Evolutionary conservation across 495 filamentous ascomycete genomes (phyloP), one percentile per base, ranked within the genome.

Genomic region (Poronia punctata): DNA sequence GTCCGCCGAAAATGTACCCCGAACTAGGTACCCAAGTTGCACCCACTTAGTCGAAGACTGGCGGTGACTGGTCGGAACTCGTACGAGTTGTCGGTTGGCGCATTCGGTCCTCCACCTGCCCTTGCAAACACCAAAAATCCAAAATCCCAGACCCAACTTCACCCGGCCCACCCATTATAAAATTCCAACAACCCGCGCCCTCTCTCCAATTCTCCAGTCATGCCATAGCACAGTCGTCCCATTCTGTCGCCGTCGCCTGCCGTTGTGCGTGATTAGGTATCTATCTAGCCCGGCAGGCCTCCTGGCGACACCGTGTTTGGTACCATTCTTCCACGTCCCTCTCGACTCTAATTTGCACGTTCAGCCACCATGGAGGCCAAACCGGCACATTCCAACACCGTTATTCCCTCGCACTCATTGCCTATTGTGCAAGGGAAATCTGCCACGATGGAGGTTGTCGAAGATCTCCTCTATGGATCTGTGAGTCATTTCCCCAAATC

Each of bases 391-490:
- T 33, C 43, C 29, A 14, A 28, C 12, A 20, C 36, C 15, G 14
- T 35, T 8, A 34, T 40, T 23, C 31, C 36, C 21, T 27, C 37
- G 16, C 36, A 10, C 24, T n/a, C 24, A 27, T 27, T 7, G 21
- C 22, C 38, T 38, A 12, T 29, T 12, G 15, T 20, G 10, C 38
- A 48, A 9, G 23, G 29, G 8, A 65, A 74, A 35, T 71, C 73
- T 38, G 75, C 79, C 31, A 69, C 71, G 17, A 59, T 80, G 40
- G 82, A 86, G 50, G 81, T 83, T 33, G 50, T 85, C 35, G 86
- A 94, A 61, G 87, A 94, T 54, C 75, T 94, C 35, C 49, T 76
- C 31, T 94, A 84, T 60, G 87, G 87, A 56, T 94, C 87, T 38
- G 86, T 90, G 64, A 67, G 83, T 70, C 35, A 15, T 27, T 21